Evolutionary conservation across 805 yeast species (phyloP).

Genomic region (Candida nonsorbophila): DNA sequence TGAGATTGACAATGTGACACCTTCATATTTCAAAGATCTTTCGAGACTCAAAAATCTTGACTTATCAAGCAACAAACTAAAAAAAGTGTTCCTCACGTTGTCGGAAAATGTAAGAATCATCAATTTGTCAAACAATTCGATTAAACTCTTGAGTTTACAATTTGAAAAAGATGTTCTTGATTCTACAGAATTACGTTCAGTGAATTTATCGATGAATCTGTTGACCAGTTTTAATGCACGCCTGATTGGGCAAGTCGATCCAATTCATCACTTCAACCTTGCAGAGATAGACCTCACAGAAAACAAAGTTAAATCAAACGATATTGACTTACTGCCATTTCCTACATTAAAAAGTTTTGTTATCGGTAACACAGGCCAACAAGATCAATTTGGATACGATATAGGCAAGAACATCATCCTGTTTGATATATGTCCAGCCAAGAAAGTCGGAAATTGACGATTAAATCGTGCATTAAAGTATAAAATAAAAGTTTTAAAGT

Average conservation of each 20-base stretch:
- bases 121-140: slow-evolving; percentile 11
- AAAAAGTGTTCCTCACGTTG: slow-evolving; percentile 3
- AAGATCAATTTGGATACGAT: slow-evolving; percentile 16
- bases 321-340: slow-evolving; percentile 2
- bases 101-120: slow-evolving; percentile 5
- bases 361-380: slow-evolving; percentile 11
- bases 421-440: slow-evolving; percentile 9
- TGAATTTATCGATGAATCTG: slow-evolving; percentile 11
- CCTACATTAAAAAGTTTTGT: slow-evolving; percentile 9
- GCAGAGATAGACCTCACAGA: slow-evolving; percentile 13
- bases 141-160: slow-evolving; percentile 3
- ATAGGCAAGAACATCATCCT: slow-evolving; percentile 12
- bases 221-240: slow-evolving; percentile 5
- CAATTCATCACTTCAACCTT: slow-evolving; percentile 6
- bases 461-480: neutral
- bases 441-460: slow-evolving; percentile 8
- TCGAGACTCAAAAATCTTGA: slow-evolving; percentile 6
- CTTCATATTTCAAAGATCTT: slow-evolving; percentile 4
- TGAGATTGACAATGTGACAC: slow-evolving; percentile 4
- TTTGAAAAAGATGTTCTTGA: slow-evolving; percentile 5
- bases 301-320: slow-evolving; percentile 6
- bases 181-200: slow-evolving; percentile 6
- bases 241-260: slow-evolving; percentile 9
- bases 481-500: neutral
- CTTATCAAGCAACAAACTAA: slow-evolving; percentile 10